Base-by-base conservation (phyloP, 371 early-diverging fungal species). In the Syncephalastrum contaminatum region DNA sequence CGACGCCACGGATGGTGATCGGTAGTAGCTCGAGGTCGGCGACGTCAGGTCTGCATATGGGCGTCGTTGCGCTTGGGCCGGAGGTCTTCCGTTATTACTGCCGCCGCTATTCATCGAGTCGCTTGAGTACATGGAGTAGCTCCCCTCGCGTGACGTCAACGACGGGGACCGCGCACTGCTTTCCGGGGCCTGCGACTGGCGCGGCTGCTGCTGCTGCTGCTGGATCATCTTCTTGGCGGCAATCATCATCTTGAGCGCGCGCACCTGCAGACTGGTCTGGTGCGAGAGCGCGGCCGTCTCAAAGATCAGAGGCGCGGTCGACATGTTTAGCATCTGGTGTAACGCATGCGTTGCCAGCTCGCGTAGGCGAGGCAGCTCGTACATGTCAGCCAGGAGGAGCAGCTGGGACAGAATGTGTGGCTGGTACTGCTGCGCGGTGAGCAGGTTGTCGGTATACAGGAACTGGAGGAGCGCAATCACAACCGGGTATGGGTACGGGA, bases 371-470 rank as follows among this genome's bases (percentile, higher is more conserved):
- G 77, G 67, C 43, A 88, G 51, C 21, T 74, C 63, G 66, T 85
- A 83, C 56, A 75, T 67, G 55, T 79, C 82, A 2, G 88, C 78
- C 12, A 85, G 47, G 1, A 76, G 67, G 36, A 88, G 59, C 0
- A 88, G 64, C 27, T 83, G 83, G 27, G 81, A 73, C 1, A 88
- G 69, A 10, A 84, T 80, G 44, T 76, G 77, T 8, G 80, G 56
- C 48, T 73, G 62, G 48, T 77, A 72, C 51, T 74, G 75, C 56
- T 82, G 77, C 40, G 81, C 63, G 0, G 85, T 82, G 43, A 75
- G 69, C 12, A 88, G 62, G 48, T 80, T 79, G 62, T 80, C 85
- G 0, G 87, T 88, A 59, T 88, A 86, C 48, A 86, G 61, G 53
- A 77, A 88, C 53, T 86, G 87, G 6, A 86, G 63, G 47, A 87